Base-by-base conservation (phyloP, 192 early-diverging fungal genomes). In the Gigaspora rosea region DNA sequence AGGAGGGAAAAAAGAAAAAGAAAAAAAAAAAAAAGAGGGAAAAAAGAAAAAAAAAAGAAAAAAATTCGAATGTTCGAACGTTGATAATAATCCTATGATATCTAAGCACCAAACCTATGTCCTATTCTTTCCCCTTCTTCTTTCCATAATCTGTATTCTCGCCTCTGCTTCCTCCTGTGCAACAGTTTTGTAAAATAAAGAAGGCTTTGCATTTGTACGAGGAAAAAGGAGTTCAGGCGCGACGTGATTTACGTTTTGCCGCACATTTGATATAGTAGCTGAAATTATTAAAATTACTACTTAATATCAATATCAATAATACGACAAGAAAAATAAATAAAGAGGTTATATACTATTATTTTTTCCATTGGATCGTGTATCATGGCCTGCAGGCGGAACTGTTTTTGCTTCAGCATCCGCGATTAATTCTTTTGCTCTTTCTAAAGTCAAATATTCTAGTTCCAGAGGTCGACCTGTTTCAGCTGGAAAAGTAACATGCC, bases 161-260 rank as follows among this genome's bases (percentile, higher is more conserved):
- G 58, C 57, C 47, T 74, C 35, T 9, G 72, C 72, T 35, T 57
- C 72, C 41, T 74, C 72, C 20, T 50, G 72, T 20, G 72, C 33
- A 12, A 74, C 52, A 59, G 35, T 7, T 61, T 74, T 74, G 35
- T 59, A 74, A 62, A 59, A 74, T 74, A 74, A 46, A 13, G 35
- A 18, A 47, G 72, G 72, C 16, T 22, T 74, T 20, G 72, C 20
- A 36, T 54, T 59, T 15, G 72, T 74, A 32, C 59, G 58, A 16
- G n/a, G 27, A 46, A 74, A 74, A 36, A 74, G 51, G 36, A 27
- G 58, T 12, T 74, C 72, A 32, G 59, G 46, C 12, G 72, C 20
- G 33, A 74, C 11, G 46, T 41, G 41, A 41, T 41, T 41, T 41
- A 41, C 41, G 41, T 3, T 41, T 41, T 36, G 16, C 20, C 22